Evolutionary conservation across 2,329 filamentous ascomycete genomes (phyloP).

Genomic region (Fusarium sp.): DNA sequence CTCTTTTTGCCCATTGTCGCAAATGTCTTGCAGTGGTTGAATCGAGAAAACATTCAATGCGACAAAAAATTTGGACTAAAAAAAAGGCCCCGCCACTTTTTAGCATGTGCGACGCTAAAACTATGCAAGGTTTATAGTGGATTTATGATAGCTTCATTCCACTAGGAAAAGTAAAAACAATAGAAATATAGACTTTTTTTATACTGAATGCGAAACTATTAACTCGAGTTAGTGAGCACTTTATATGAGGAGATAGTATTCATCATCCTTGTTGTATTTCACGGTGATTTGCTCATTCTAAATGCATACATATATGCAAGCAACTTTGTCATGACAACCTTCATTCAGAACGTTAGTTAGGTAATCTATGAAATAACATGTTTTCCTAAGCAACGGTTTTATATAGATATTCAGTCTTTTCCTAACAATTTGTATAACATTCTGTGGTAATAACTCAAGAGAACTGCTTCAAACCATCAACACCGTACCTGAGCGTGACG

Average conservation of each 20-base stretch:
- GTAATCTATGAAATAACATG: neutral
- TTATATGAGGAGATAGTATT: no score
- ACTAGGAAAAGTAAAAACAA: neutral
- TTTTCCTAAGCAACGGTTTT: neutral
- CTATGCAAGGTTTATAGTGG: constrained; percentile 18
- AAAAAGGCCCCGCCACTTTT: constrained; percentile 42
- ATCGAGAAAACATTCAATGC: constrained; percentile 30
- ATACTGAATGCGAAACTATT: no score
- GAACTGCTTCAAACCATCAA: neutral
- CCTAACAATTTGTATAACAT: no score
- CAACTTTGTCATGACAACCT: neutral
- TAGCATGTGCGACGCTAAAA: constrained; percentile 41
- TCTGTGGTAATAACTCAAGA: neutral
- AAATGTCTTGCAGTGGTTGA: constrained; percentile 40
- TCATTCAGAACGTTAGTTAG: no score
- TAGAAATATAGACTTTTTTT: neutral
- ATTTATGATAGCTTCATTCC: neutral
- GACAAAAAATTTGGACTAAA: constrained; percentile 44
- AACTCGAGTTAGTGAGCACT: no score
- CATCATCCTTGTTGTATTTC: no score
- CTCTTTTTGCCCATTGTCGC: constrained; percentile 53
- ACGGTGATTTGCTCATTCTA: neutral
- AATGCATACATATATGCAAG: neutral
- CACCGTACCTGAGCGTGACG: neutral
- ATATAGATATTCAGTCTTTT: no score